phyloP scores from a whole-genome alignment of 148 eudicot species.

The Chenopodium suecicum region DNA sequence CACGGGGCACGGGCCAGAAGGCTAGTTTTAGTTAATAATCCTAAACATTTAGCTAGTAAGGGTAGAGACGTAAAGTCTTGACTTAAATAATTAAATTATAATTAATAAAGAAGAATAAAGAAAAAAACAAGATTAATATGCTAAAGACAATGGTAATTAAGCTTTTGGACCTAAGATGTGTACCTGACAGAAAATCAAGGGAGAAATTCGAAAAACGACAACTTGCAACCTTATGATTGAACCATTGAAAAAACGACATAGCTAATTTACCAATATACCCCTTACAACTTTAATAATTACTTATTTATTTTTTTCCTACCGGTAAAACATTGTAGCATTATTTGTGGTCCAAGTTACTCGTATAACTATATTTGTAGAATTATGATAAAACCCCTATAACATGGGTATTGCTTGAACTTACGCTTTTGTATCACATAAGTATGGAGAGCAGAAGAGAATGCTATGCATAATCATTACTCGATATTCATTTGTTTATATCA shows the following conservation, averaged over 20 bases:
- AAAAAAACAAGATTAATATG: not conserved
- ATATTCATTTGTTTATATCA: not conserved
- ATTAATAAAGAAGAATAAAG: too few species aligned
- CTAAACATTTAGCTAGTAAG: too few species aligned
- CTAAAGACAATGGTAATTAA: not conserved
- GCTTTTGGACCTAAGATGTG: not conserved
- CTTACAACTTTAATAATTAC: not conserved
- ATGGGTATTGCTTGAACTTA: not conserved
- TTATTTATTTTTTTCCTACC: not conserved
- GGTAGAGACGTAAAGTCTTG: too few species aligned
- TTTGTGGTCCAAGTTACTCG: not conserved
- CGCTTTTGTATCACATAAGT: not conserved
- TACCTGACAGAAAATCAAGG: constrained; percentile 7
- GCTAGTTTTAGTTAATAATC: too few species aligned
- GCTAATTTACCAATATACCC: not conserved
- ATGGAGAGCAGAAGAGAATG: not conserved
- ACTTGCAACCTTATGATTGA: constrained; percentile 23
- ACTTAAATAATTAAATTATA: too few species aligned
- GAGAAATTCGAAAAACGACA: constrained; percentile 21
- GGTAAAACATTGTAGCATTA: not conserved
- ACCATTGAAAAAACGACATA: not conserved
- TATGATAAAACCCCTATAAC: not conserved
- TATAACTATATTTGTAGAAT: not conserved
- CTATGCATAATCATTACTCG: not conserved
- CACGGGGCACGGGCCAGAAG: too few species aligned